Evolutionary conservation across 2,329 filamentous ascomycete species (phyloP).

Genomic region (Sordariomycetes sp.): DNA sequence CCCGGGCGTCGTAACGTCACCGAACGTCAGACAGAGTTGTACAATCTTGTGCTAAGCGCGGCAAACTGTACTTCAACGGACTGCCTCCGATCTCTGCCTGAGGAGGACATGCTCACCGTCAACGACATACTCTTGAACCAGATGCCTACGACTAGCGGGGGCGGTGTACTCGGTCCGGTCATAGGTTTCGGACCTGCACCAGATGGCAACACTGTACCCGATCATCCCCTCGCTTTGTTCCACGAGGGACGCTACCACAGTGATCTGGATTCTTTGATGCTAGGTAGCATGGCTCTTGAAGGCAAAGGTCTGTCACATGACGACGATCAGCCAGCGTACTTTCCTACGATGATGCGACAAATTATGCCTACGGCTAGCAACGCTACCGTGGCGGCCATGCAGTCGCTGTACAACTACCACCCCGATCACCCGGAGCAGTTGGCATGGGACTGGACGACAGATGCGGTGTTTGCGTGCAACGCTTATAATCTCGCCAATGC

Average conservation of each 20-base stretch:
- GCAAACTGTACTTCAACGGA: slow-evolving; percentile 5
- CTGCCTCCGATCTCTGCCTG: slow-evolving; percentile 6
- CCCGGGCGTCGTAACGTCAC: slow-evolving; percentile 6
- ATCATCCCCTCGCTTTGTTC: slow-evolving; percentile 7
- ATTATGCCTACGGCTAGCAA: slow-evolving; percentile 7
- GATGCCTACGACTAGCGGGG: slow-evolving; percentile 7
- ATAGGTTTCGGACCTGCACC: slow-evolving; percentile 10
- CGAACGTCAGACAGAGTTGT: slow-evolving; percentile 6
- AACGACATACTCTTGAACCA: slow-evolving; percentile 10
- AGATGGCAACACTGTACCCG: slow-evolving; percentile 8
- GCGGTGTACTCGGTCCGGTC: slow-evolving; percentile 10
- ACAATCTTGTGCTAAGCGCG: slow-evolving; percentile 5
- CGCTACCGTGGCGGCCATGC: slow-evolving; percentile 5
- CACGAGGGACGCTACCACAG: slow-evolving; percentile 3
- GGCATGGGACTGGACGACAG: slow-evolving; percentile 14
- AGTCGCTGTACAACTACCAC: slow-evolving; percentile 6
- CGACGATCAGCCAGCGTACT: slow-evolving; percentile 5
- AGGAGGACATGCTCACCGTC: slow-evolving; percentile 4
- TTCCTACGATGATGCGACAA: slow-evolving; percentile 7
- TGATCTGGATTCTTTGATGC: slow-evolving; percentile 5
- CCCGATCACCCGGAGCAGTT: slow-evolving; percentile 5
- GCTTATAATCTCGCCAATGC: slow-evolving; percentile 9
- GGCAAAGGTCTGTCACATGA: slow-evolving; percentile 8
- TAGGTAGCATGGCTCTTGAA: slow-evolving; percentile 9
- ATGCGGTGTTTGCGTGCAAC: slow-evolving; percentile 12